phyloP scores from a whole-genome alignment of 2,329 filamentous ascomycete species.

The Neofusicoccum kwambonambiense region DNA sequence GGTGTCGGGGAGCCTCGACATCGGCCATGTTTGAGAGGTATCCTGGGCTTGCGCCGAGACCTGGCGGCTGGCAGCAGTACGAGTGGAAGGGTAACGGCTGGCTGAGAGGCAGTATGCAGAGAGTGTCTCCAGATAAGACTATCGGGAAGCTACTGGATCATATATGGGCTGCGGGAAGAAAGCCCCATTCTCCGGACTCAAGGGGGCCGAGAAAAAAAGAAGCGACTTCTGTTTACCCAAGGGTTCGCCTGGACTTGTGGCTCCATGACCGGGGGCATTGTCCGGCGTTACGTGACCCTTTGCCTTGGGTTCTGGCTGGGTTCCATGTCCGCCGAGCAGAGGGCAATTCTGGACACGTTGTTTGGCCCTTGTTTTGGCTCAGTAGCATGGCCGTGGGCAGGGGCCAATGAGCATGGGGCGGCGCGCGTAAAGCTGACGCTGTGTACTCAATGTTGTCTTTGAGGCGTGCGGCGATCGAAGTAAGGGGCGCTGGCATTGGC shows the following conservation, averaged over 20 bases:
- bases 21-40: conserved; percentile 10
- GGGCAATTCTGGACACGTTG: conserved; percentile 14
- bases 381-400: conserved; percentile 3
- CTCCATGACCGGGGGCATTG: conserved; percentile 14
- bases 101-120: conserved; percentile 10
- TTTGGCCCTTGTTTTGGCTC: conserved; percentile 16
- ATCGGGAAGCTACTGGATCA: conserved; percentile 14
- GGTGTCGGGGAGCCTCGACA: background rate
- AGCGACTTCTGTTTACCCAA: conserved; percentile 2
- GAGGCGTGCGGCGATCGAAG: conserved; percentile 19
- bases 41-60: background rate
- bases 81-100: conserved; percentile 4
- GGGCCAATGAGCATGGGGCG: conserved; percentile 10
- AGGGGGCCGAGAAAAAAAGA: conserved; percentile 18
- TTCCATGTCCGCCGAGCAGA: background rate
- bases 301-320: conserved; percentile 12
- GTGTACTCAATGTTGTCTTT: conserved; percentile 16
- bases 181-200: conserved; percentile 16
- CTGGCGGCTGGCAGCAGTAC: background rate
- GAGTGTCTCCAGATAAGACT: conserved; percentile 12
- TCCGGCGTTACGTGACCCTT: conserved; percentile 15
- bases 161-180: conserved; percentile 12
- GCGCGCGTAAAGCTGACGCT: conserved; percentile 18
- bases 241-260: conserved; percentile 15
- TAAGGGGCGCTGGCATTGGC: conserved; percentile 16